phyloP scores from a whole-genome alignment of 1,284 basidiomycete genomes.

The Boletus smithii region DNA sequence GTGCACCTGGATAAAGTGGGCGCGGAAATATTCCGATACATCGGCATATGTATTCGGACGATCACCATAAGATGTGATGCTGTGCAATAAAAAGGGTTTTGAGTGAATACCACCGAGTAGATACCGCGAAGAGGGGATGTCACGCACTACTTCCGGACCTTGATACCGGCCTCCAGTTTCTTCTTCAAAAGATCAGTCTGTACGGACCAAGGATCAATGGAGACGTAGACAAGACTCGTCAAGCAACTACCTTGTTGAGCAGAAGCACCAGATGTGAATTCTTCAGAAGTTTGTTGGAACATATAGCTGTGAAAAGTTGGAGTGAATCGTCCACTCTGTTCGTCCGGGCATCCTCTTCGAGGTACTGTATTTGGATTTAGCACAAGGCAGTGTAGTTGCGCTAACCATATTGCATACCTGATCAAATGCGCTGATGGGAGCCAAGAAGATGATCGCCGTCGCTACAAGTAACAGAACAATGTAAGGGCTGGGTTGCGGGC shows the following conservation, averaged over 20 bases:
- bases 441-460: conserved; percentile 71
- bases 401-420: conserved; percentile 46
- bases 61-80: conserved; percentile 77
- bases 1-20: conserved; percentile 74
- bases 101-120: conserved; percentile 2
- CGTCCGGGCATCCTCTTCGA: conserved; percentile 73
- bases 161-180: conserved; percentile 61
- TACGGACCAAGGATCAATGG: conserved; percentile 9
- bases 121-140: background rate
- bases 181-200: conserved; percentile 64
- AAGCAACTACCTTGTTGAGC: conserved; percentile 62
- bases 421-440: conserved; percentile 80
- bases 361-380: conserved; percentile 47
- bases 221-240: background rate
- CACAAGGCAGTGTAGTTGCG: conserved; percentile 11
- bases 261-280: conserved; percentile 70
- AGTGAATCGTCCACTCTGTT: conserved; percentile 79
- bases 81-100: conserved; percentile 28
- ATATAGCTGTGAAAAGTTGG: conserved; percentile 70
- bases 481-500: conserved; percentile 14
- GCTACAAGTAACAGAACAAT: conserved; percentile 40
- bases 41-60: conserved; percentile 68
- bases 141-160: conserved; percentile 68
- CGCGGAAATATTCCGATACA: conserved; percentile 73
- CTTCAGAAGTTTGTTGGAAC: conserved; percentile 68